Percentiles rank a stretch among this genome's conserved stretches.
Conservation (phyloP, 305 asterid species). For the Petunia hybrid region DNA sequence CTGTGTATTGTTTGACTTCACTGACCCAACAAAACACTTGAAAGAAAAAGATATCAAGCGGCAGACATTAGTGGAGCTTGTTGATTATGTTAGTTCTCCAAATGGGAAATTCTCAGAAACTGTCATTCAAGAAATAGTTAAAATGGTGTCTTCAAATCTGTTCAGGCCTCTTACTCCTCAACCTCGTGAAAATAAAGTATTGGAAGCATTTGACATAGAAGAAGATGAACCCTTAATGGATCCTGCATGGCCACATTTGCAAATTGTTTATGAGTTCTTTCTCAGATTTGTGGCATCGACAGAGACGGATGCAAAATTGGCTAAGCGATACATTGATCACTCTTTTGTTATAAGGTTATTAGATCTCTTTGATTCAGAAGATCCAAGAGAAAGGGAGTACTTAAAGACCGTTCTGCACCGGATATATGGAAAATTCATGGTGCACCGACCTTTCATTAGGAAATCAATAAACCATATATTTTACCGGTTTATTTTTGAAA, state of each 20-base stretch:
- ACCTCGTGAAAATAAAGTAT: slow-evolving; percentile 76
- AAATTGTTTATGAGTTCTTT: slow-evolving; percentile 86
- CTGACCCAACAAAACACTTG: slow-evolving; percentile 77
- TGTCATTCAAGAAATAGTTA: slow-evolving; percentile 76
- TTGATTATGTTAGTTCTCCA: slow-evolving; percentile 72
- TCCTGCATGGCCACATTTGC: slow-evolving; percentile 94
- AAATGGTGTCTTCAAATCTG: slow-evolving; percentile 75
- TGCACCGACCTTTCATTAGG: slow-evolving; percentile 91
- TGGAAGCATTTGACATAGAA: slow-evolving; percentile 81
- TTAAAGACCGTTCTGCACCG: slow-evolving; percentile 85
- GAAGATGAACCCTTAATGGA: slow-evolving; percentile 95
- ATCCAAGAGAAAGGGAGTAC: slow-evolving; percentile 89
- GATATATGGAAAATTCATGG: slow-evolving; percentile 93
- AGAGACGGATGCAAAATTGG: slow-evolving; percentile 93
- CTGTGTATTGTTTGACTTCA: slow-evolving; percentile 74
- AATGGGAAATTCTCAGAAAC: slow-evolving; percentile 81
- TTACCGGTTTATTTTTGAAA: slow-evolving; percentile 79
- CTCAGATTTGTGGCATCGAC: slow-evolving; percentile 92
- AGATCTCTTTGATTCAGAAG: slow-evolving; percentile 93
- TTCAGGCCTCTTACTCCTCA: slow-evolving; percentile 78
- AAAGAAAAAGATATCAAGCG: slow-evolving; percentile 90
- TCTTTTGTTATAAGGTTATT: slow-evolving; percentile 70
- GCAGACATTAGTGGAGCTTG: slow-evolving; percentile 86
- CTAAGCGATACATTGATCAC: slow-evolving; percentile 88
- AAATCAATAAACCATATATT: slow-evolving; percentile 85